Evolutionary conservation across 2,329 filamentous ascomycete species (phyloP).

Genomic region (Cladosporium oxysporum): DNA sequence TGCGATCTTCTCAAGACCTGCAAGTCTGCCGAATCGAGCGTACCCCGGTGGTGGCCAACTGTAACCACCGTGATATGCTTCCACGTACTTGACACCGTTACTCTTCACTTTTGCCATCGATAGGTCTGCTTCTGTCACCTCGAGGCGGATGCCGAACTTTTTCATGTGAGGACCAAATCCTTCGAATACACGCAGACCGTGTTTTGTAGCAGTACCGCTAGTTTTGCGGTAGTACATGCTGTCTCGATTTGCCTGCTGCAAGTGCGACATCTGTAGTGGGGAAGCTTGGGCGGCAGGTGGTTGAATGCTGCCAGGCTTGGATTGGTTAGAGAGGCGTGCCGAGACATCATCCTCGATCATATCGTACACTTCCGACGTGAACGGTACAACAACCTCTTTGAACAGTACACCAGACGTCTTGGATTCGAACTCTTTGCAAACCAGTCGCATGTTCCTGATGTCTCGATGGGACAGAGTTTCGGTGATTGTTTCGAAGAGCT

Average conservation of each 20-base stretch:
- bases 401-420: constrained; percentile 62
- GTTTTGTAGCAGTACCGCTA: constrained; percentile 33
- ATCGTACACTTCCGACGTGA: constrained; percentile 64
- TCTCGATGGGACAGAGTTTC: constrained; percentile 58
- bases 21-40: constrained; percentile 60
- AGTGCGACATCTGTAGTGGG: background rate
- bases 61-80: constrained; percentile 65
- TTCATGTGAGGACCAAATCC: constrained; percentile 62
- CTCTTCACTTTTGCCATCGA: constrained; percentile 56
- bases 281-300: background rate
- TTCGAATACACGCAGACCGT: constrained; percentile 63
- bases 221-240: constrained; percentile 45
- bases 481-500: constrained; percentile 63
- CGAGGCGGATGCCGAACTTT: constrained; percentile 68
- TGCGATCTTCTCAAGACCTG: constrained; percentile 62
- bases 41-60: constrained; percentile 64
- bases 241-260: constrained; percentile 26
- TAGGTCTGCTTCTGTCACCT: constrained; percentile 59
- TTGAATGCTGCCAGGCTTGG: constrained; percentile 30
- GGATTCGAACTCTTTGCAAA: constrained; percentile 60
- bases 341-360: constrained; percentile 46
- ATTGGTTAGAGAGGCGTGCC: constrained; percentile 24
- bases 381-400: constrained; percentile 64
- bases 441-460: constrained; percentile 62
- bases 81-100: constrained; percentile 54